These are phyloP conservation scores for Tricholoma sp. DNA, from an alignment of 768 basidiomycete genomes.

Conservation along the genomic window DNA sequence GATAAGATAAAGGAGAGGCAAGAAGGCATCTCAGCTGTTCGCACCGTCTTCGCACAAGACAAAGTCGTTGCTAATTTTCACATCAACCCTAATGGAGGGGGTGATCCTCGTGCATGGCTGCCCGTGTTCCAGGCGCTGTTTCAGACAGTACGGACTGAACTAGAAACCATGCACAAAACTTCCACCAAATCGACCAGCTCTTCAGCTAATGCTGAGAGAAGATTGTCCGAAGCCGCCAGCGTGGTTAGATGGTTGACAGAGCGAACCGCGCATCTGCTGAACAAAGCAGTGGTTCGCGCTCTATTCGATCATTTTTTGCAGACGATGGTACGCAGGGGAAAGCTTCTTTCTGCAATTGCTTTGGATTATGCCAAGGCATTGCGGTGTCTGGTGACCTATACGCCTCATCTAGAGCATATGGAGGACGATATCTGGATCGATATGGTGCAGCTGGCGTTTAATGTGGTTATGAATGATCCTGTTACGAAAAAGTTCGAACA, in stretches of 20 bases:
- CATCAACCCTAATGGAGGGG: constrained; percentile 28
- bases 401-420: constrained; percentile 77
- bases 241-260: constrained; percentile 73
- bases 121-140: constrained; percentile 73
- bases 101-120: constrained; percentile 47
- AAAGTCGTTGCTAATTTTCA: constrained; percentile 40
- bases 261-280: constrained; percentile 50
- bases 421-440: constrained; percentile 60
- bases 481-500: constrained; percentile 27
- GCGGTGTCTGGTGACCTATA: constrained; percentile 54
- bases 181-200: constrained; percentile 34
- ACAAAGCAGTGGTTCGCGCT: constrained; percentile 46
- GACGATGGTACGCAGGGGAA: constrained; percentile 47
- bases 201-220: constrained; percentile 43
- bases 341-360: constrained; percentile 59
- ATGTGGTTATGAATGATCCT: constrained; percentile 66
- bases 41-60: constrained; percentile 45
- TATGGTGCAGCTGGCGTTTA: constrained; percentile 69
- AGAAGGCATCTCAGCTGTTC: constrained; percentile 52
- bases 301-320: constrained; percentile 63
- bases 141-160: constrained; percentile 59
- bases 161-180: constrained; percentile 37
- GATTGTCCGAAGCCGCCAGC: constrained; percentile 63
- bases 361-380: constrained; percentile 81
- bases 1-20: constrained; percentile 68